Evolutionary conservation across 805 yeast genomes (phyloP).

Genomic region (Ogataea neopini): DNA sequence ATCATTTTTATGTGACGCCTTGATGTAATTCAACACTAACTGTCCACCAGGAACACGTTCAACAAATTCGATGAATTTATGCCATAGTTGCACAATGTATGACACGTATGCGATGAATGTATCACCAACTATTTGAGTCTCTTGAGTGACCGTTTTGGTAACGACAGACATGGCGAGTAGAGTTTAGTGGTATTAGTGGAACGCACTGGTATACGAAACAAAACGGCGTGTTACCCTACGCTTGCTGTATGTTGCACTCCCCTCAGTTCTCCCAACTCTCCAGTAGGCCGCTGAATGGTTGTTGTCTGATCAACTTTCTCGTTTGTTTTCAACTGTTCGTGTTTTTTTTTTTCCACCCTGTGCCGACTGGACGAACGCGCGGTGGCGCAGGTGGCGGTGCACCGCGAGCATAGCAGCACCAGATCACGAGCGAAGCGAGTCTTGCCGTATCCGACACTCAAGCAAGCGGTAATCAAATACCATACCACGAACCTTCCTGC

Average conservation of each 20-base stretch:
- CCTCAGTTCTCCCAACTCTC: background rate
- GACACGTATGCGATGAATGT: slow-evolving; percentile 31
- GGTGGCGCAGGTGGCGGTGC: background rate
- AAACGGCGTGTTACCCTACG: too few relatives aligned
- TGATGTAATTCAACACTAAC: slow-evolving; percentile 66
- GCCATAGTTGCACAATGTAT: slow-evolving; percentile 28
- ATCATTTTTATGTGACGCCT: slow-evolving; percentile 87
- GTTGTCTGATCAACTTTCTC: background rate
- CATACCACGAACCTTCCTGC: too few relatives aligned
- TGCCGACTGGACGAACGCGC: too few relatives aligned
- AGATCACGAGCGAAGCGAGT: too few relatives aligned
- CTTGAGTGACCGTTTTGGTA: slow-evolving; percentile 16
- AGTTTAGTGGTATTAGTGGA: too few relatives aligned
- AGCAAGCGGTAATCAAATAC: too few relatives aligned
- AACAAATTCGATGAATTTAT: slow-evolving; percentile 23
- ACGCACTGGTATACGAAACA: too few relatives aligned
- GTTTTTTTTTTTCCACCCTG: slow-evolving; percentile 9
- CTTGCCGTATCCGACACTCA: too few relatives aligned
- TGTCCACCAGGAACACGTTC: slow-evolving; percentile 54
- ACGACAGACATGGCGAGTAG: slow-evolving; percentile 21
- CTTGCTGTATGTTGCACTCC: too few relatives aligned
- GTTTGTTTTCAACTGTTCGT: background rate
- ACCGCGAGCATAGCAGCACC: too few relatives aligned
- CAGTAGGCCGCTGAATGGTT: too few relatives aligned
- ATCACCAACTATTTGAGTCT: slow-evolving; percentile 25